phyloP scores from a whole-genome alignment of 2,329 filamentous ascomycete species.

The Microdochium bolleyi region DNA sequence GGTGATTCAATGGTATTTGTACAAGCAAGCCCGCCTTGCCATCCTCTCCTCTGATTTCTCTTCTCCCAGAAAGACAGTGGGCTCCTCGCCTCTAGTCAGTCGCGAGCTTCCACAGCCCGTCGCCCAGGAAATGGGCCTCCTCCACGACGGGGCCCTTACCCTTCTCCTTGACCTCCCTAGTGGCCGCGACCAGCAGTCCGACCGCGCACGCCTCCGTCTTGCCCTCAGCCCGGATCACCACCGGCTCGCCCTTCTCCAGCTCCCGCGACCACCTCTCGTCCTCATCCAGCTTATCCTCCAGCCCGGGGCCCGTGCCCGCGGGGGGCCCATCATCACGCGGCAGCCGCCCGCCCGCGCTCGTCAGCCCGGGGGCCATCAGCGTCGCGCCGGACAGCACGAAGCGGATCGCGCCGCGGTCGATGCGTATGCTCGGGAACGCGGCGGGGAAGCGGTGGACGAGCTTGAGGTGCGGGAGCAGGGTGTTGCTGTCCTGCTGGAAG shows the following conservation, averaged over 20 bases:
- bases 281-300: constrained; percentile 29
- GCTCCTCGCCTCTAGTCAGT: constrained; percentile 28
- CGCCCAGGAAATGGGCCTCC: constrained; percentile 86
- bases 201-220: constrained; percentile 89
- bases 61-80: neutral
- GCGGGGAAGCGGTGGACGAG: constrained; percentile 86
- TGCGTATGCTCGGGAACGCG: constrained; percentile 76
- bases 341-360: constrained; percentile 71
- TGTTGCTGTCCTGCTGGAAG: constrained; percentile 74
- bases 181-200: constrained; percentile 74
- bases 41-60: neutral
- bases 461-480: constrained; percentile 77
- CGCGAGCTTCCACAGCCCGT: constrained; percentile 78
- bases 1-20: too few relatives aligned
- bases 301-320: constrained; percentile 13
- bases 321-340: constrained; percentile 37
- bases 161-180: constrained; percentile 86
- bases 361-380: constrained; percentile 92
- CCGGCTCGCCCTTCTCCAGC: constrained; percentile 71
- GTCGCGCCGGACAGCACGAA: constrained; percentile 92
- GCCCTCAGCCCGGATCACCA: constrained; percentile 85
- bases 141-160: constrained; percentile 93
- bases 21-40: too few relatives aligned
- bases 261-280: constrained; percentile 56
- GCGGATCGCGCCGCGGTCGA: constrained; percentile 92